These are phyloP conservation scores for Aspergillus pseudoglaucus DNA, from an alignment of 2,329 filamentous ascomycete species.

Conservation along the genomic window DNA sequence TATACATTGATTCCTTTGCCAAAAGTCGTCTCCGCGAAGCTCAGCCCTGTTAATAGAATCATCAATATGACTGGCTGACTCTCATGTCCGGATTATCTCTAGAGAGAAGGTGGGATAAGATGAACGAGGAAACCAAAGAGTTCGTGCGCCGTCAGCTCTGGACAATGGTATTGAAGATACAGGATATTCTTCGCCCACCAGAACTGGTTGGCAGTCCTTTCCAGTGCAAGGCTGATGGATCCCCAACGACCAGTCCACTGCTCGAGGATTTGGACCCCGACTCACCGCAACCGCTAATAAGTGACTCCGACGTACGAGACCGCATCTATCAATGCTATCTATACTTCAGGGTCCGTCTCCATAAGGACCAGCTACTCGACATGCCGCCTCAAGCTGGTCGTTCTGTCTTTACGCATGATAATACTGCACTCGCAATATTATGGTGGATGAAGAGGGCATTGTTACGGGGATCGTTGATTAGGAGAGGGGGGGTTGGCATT, in stretches of 20 bases:
- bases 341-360: conserved; percentile 14
- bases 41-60: not conserved
- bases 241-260: conserved; percentile 12
- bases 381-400: conserved; percentile 19
- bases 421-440: conserved; percentile 31
- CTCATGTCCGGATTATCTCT: conserved; percentile 11
- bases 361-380: conserved; percentile 14
- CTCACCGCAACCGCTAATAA: conserved; percentile 12
- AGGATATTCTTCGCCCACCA: conserved; percentile 9
- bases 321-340: conserved; percentile 21
- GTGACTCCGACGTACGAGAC: conserved; percentile 12
- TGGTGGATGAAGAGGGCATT: conserved; percentile 17
- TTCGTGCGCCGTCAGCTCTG: conserved; percentile 15
- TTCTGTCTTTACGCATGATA: conserved; percentile 26
- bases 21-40: too few species aligned
- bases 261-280: conserved; percentile 14
- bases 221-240: conserved; percentile 18
- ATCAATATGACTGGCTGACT: conserved; percentile 15
- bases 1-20: too few species aligned
- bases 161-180: conserved; percentile 13
- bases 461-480: conserved; percentile 36
- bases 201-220: conserved; percentile 10
- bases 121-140: conserved; percentile 14
- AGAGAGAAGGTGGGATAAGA: conserved; percentile 11
- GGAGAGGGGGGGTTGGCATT: conserved; percentile 37